Base-by-base conservation (phyloP, 805 yeast genomes). In the Zygotorulaspora florentina region DNA sequence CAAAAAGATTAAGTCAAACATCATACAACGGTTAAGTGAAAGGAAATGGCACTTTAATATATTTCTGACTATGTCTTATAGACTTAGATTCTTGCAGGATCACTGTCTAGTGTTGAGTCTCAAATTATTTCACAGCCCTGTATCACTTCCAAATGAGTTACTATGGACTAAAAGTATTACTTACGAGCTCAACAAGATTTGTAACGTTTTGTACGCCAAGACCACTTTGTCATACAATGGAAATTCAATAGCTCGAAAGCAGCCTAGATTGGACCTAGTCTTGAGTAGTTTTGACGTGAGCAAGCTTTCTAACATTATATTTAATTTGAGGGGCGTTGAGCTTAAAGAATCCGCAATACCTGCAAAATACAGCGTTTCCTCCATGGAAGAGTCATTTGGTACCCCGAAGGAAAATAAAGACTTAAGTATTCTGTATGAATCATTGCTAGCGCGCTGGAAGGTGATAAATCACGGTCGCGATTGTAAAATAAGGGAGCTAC, bases 131-230 rank as follows among this genome's bases (percentile, higher is more conserved):
- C 47, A 47, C 36, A 29, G 36, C 6, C 20, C 52, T 9, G 23
- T 25, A 10, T 39, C 48, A 1, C 40, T 43, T 2, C 46, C 47
- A 9, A 57, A 55, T 23, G 57, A 54, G 34, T 17, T 51, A 16
- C 13, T 41, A 3, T 50, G 53, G 39, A 45, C 42, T 18, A 35
- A 35, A 13, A 25, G 34, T 12, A 39, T 52, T 15, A 39, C 45
- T 15, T 20, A 35, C 17, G 50, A 50, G 37, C 39, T 57, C 12
- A 45, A 44, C 27, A 48, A 35, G 30, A 41, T 57, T 18, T 47
- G 54, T 23, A 51, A 47, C n/a, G 48, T 57, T 4, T 34, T 54
- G 8, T 57, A 57, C 23, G 51, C 54, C 11, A 49, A 43, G 27
- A 53, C 57, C 6, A 51, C 51, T 25, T 48, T 50, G 12, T 39